Base-by-base conservation (phyloP, 1,284 basidiomycete species). In the Pascua sp. region DNA sequence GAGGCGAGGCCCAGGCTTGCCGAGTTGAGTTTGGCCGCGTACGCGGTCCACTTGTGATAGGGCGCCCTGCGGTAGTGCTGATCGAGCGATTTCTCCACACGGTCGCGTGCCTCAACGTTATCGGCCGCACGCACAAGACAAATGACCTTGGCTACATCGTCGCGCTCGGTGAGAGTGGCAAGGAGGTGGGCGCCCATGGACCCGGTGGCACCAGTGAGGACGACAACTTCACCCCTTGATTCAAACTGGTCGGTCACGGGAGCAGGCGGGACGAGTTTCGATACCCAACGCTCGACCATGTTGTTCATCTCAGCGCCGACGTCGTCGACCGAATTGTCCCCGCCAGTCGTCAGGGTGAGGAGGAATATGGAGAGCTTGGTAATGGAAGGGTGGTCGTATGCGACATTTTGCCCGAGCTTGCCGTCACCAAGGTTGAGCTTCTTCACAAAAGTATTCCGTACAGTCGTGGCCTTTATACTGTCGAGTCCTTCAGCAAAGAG, bases 111-210 rank as follows among this genome's bases (percentile, higher is more conserved):
- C 45, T 74, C 70, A 38, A 63, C 58, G 58, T 71, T 64, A 5
- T 67, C 69, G 49, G 59, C 63, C 40, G 69, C 71, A 55, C 71
- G 64, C 11, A 81, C 83, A 4, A 86, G 75, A 65, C 83, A 85
- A 55, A 83, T 77, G 38, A 86, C 76, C 4, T 69, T 73, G 24
- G 67, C 66, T 18, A 84, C 79, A 2, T 68, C 53, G 0, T 70
- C 57, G 2, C 73, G 71, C 1, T 70, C 61, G 3, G 81, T 69
- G 1, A 85, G 76, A 49, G 81, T 77, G 24, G 77, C 69, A 16
- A 86, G 78, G 12, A 86, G 77, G 55, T 84, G 81, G 1, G 84
- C 83, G 4, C 85, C 85, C 8, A 86, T 79, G 0, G 82, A 82
- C 1, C 85, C 85, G 1, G 85, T 85, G 0, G 81, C 83, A 4